Evolutionary conservation across 768 basidiomycete species (phyloP).

Genomic region (Tulasnella sp.): DNA sequence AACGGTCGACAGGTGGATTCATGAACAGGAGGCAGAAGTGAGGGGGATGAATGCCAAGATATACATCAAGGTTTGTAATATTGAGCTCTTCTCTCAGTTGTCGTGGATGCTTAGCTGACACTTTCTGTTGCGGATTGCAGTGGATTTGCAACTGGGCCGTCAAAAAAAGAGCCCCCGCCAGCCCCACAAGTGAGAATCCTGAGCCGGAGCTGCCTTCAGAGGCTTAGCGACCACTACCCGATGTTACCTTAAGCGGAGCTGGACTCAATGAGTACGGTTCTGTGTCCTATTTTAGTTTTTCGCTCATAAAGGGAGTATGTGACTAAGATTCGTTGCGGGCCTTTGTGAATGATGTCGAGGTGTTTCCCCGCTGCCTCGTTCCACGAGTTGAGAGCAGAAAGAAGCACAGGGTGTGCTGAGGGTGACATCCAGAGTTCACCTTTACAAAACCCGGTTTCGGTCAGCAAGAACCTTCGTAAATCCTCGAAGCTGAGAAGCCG

Average conservation of each 20-base stretch:
- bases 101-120: too few species aligned
- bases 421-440: too few species aligned
- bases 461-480: too few species aligned
- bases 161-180: neutral
- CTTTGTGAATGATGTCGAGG: neutral
- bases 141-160: neutral
- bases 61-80: too few species aligned
- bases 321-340: neutral
- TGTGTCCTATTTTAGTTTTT: neutral
- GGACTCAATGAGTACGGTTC: neutral
- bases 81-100: too few species aligned
- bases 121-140: neutral
- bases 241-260: too few species aligned
- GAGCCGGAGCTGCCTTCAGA: neutral
- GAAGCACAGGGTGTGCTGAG: too few species aligned
- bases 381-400: too few species aligned
- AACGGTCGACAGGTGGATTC: neutral
- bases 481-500: too few species aligned
- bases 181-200: neutral
- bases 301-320: neutral
- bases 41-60: too few species aligned
- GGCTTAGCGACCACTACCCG: neutral
- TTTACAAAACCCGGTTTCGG: too few species aligned
- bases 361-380: too few species aligned
- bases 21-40: neutral